Evolutionary conservation across 768 basidiomycete species (phyloP).

Genomic region (Paxillus rubicundulus): DNA sequence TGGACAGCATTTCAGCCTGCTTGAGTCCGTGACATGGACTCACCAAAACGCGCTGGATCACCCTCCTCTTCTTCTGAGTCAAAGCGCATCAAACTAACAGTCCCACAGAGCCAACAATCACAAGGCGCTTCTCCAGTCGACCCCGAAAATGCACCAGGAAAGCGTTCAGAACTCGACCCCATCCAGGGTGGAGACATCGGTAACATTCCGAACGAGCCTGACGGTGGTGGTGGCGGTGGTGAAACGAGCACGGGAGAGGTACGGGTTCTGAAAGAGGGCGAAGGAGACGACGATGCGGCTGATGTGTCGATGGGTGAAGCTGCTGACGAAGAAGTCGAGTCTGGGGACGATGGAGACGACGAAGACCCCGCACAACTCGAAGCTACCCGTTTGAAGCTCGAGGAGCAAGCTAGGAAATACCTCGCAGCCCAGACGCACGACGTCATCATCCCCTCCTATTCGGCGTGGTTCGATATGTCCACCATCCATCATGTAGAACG

Average conservation of each 20-base stretch:
- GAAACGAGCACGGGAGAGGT: conserved; percentile 32
- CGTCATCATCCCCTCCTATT: conserved; percentile 94
- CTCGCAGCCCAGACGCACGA: conserved; percentile 97
- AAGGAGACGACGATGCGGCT: conserved; percentile 65
- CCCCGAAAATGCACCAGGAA: conserved; percentile 76
- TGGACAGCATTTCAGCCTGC: conserved; percentile 18
- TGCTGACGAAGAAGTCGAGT: conserved; percentile 73
- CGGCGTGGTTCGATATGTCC: conserved; percentile 97
- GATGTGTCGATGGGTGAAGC: conserved; percentile 83
- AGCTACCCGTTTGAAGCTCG: conserved; percentile 72
- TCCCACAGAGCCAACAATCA: conserved; percentile 41
- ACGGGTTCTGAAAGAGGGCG: conserved; percentile 46
- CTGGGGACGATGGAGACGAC: conserved; percentile 78
- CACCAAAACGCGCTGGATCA: conserved; percentile 64
- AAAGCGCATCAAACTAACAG: conserved; percentile 58
- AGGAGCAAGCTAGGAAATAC: conserved; percentile 89
- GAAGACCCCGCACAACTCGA: conserved; percentile 84
- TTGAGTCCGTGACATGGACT: conserved; percentile 47
- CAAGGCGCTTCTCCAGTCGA: conserved; percentile 77
- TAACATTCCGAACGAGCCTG: conserved; percentile 53
- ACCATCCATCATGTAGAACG: conserved; percentile 91
- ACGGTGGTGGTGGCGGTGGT: conserved; percentile 16
- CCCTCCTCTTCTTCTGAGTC: conserved; percentile 52
- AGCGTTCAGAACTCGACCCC: conserved; percentile 86
- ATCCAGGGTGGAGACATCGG: conserved; percentile 74